Conservation (phyloP, 176 grass and related monocot species). For the Dendrocalamus sinicus region DNA sequence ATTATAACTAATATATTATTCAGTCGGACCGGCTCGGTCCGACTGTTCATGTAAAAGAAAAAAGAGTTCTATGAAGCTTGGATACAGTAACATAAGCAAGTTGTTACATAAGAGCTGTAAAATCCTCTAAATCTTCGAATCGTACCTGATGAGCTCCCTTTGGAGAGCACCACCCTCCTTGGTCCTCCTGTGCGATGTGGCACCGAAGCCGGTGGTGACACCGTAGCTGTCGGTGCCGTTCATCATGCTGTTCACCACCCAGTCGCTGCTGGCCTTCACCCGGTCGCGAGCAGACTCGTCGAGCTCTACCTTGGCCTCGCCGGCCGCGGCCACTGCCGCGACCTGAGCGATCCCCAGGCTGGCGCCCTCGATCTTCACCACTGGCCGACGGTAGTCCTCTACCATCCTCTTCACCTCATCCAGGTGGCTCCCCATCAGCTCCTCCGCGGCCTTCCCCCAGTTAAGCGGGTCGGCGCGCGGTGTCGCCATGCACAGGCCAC, state of each 20-base stretch:
- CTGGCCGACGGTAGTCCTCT: slow-evolving; percentile 44
- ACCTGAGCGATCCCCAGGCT: slow-evolving; percentile 56
- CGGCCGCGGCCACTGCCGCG: slow-evolving; percentile 37
- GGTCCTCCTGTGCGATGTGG: slow-evolving; percentile 55
- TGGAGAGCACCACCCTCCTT: slow-evolving; percentile 64
- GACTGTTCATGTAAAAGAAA: too few species aligned
- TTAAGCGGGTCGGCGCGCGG: slow-evolving; percentile 53
- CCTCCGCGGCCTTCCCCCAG: slow-evolving; percentile 59
- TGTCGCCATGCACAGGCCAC: slow-evolving; percentile 29
- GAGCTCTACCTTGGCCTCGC: slow-evolving; percentile 47
- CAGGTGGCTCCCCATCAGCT: slow-evolving; percentile 53
- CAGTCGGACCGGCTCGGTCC: too few species aligned
- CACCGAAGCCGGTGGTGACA: slow-evolving; percentile 68
- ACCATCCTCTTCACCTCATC: slow-evolving; percentile 70
- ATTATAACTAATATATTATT: too few species aligned
- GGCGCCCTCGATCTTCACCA: slow-evolving; percentile 59
- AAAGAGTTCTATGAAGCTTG: background rate
- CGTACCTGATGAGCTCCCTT: slow-evolving; percentile 62
- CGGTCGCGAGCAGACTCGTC: slow-evolving; percentile 49
- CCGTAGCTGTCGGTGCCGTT: slow-evolving; percentile 67
- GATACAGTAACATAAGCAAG: too few species aligned
- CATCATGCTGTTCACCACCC: slow-evolving; percentile 64
- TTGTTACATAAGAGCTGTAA: background rate
- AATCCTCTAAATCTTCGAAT: background rate
- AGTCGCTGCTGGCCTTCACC: slow-evolving; percentile 66